Percentiles rank a stretch among this genome's conserved stretches.
phyloP scores from a whole-genome alignment of 257 asterid genomes.

The Forsythia viridissima region DNA sequence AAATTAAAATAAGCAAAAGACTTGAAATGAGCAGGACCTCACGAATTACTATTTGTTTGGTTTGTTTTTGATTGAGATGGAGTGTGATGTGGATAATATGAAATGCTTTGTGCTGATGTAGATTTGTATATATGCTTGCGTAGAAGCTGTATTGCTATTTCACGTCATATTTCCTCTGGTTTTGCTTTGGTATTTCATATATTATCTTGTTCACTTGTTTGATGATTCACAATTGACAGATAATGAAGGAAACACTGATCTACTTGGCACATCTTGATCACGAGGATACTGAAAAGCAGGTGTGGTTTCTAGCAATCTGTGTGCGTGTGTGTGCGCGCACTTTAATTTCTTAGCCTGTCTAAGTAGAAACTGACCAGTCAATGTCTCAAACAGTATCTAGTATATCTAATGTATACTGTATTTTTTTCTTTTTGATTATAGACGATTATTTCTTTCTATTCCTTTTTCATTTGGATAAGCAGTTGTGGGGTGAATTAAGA shows the following conservation, averaged over 20 bases:
- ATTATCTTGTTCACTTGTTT: not conserved
- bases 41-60: not conserved
- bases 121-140: not conserved
- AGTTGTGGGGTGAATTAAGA: not conserved
- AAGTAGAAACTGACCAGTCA: not conserved
- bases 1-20: no score
- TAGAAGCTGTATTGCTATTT: not conserved
- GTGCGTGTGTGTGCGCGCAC: not conserved
- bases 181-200: conserved; percentile 12
- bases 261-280: conserved; percentile 98
- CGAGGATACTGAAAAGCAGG: conserved; percentile 98
- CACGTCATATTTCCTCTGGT: conserved; percentile 12
- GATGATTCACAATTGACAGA: conserved; percentile 49
- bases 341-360: not conserved
- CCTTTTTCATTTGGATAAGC: no score
- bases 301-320: conserved; percentile 18
- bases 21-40: not conserved
- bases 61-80: not conserved
- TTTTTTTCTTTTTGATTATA: no score
- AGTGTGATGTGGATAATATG: not conserved
- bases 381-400: not conserved
- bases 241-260: conserved; percentile 97
- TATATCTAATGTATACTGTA: no score
- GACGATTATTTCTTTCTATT: not conserved
- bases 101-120: not conserved